Evolutionary conservation across 306 rosid species (phyloP).

Genomic region (Alnus rubra): DNA sequence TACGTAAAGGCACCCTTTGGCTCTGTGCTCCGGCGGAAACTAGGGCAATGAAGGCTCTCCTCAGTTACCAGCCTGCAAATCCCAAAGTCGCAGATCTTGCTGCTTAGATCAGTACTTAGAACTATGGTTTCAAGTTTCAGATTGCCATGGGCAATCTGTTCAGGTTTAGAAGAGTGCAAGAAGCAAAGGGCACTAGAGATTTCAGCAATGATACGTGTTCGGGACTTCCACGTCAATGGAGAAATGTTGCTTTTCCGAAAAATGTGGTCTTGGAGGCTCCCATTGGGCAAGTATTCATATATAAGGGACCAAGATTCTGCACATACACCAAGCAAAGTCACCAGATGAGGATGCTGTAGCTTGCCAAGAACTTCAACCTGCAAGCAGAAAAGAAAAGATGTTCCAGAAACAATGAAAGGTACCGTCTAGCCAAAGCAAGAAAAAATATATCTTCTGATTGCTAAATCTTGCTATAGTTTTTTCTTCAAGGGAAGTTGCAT

Average conservation of each 20-base stretch:
- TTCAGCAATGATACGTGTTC: constrained; percentile 69
- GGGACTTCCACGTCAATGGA: constrained; percentile 67
- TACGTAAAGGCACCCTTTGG: constrained; percentile 69
- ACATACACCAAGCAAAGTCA: constrained; percentile 83
- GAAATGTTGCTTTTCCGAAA: constrained; percentile 53
- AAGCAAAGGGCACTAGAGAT: constrained; percentile 87
- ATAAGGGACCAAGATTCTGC: constrained; percentile 84
- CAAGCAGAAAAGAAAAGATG: constrained; percentile 29
- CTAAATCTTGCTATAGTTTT: background rate
- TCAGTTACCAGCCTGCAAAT: constrained; percentile 68
- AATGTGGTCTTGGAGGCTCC: constrained; percentile 73
- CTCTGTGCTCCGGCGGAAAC: constrained; percentile 53
- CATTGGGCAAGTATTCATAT: constrained; percentile 77
- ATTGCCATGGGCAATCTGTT: constrained; percentile 76
- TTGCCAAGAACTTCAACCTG: constrained; percentile 85
- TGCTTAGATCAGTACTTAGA: constrained; percentile 63
- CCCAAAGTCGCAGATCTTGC: constrained; percentile 87
- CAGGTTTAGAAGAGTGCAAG: constrained; percentile 84
- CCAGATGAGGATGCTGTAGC: constrained; percentile 82
- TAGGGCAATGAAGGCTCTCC: constrained; percentile 59
- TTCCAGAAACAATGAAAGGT: constrained; percentile 21
- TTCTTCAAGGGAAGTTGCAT: background rate
- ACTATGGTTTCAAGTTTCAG: constrained; percentile 69
- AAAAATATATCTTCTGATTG: background rate
- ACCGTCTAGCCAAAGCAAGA: constrained; percentile 14